Base-by-base conservation (phyloP, 2,329 filamentous ascomycete genomes). In the Nigrospora oryzae region DNA sequence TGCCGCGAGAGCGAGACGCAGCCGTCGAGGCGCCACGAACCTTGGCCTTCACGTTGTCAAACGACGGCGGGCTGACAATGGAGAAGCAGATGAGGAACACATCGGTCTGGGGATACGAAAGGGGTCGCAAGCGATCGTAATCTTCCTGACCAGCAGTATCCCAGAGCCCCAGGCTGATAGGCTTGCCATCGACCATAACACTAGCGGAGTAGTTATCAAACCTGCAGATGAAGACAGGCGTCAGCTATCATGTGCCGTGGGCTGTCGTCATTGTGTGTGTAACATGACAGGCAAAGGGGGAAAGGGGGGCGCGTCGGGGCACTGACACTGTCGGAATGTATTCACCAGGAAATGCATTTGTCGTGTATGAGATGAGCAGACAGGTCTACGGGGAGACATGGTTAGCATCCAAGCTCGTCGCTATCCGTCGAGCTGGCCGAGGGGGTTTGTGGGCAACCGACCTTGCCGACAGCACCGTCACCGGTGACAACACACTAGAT, bases 151-250 rank as follows among this genome's bases (percentile, higher is more conserved):
- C 91, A 55, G 91, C 91, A 54, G 91, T 98, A 85, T 98, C 91
- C 91, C 93, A 97, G 31, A 98, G 74, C 55, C 91, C 93, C 57
- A 98, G 71, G 68, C 89, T 96, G 70, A 97, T 95, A 49, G 91
- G 91, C 73, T 95, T 95, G 59, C 90, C 89, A 73, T 97, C 93
- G 46, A 97, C 93, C 88, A 96, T 96, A 45, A 98, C 93, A 74
- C 89, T 95, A 53, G 93, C 93, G 34, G 91, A 95, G 75, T 97
- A 97, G 74, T 98, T 98, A 66, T 97, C 91, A 70, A 97, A 97
- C 52, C 89, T 95, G 56, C 19, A 49, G 37, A 40, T 39, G 15
- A 37, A 16, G 42, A 23, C 38, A 19, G 38, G 42, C 11, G 31
- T 41, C 13, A 41, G 37, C 39, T 16, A 42, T 28, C 23, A 28